Evolutionary conservation across 169 alveolate species (phyloP), one percentile per base, ranked within the genome.

Genomic region (Plasmodium inui): DNA sequence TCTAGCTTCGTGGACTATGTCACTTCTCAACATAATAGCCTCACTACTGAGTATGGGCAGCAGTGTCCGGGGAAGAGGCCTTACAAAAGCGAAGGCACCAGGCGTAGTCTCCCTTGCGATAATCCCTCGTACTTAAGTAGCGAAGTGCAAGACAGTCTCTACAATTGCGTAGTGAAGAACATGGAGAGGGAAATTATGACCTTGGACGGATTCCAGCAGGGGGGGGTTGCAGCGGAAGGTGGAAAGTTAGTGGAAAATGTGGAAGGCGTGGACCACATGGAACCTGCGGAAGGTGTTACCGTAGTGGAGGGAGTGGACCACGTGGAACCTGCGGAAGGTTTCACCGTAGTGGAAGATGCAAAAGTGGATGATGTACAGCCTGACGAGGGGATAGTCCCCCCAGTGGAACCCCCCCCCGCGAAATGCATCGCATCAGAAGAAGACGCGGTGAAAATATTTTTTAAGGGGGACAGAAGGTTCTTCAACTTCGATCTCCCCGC

Each of bases 391-490:
- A 14, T 14, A 50, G 22, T 14, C 7, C 61, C 61, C 8, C 61
- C 61, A 14, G 61, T 50, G 61, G 61, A 50, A 50, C 8, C 61
- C 61, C 8, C 8, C 7, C 26, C 8, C 0, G 61, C 61, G 22
- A 50, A 50, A 50, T 12, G 61, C 22, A 14, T 22, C 61, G 7
- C 61, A 4, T 8, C 76, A 70, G 34, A 37, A 83, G n/a, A 46
- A 9, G 30, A 57, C 22, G 92, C 82, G 10, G 92, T 83, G 30
- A 83, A 32, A 1, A 83, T 83, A 57, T 61, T 83, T 70, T 83
- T 83, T 53, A 83, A 83, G 46, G 92, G 70, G 30, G 92, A 83
- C 50, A 57, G 92, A 83, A 67, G 92, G 41, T 83, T 83, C 73
- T 83, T 83, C 67, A 67, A 67, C 50, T 83, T 83, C 44, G 82